Percentiles rank a stretch among this genome's conserved stretches.
Evolutionary conservation across 2,329 filamentous ascomycete genomes (phyloP).

Genomic region (Curvularia hawaiiensis): DNA sequence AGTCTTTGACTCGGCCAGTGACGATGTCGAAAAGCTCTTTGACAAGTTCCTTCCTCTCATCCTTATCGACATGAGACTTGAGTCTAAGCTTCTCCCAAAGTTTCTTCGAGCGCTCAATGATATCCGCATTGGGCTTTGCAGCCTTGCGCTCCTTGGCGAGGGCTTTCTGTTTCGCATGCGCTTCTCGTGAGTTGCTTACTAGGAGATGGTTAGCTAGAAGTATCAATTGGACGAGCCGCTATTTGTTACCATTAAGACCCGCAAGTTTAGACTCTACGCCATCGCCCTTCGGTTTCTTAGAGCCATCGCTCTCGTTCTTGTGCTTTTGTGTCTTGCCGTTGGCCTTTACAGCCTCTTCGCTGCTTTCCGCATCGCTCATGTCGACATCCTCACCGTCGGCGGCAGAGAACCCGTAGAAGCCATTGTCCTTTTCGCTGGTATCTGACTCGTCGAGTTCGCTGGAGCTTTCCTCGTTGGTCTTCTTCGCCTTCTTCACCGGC

Average conservation of each 20-base stretch:
- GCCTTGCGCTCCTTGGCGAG: slow-evolving; percentile 87
- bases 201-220: slow-evolving; percentile 18
- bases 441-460: slow-evolving; percentile 45
- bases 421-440: slow-evolving; percentile 45
- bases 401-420: slow-evolving; percentile 43
- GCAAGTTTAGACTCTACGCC: slow-evolving; percentile 31
- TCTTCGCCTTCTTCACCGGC: slow-evolving; percentile 38
- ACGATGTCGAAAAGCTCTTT: slow-evolving; percentile 90
- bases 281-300: slow-evolving; percentile 28
- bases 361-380: slow-evolving; percentile 27
- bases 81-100: slow-evolving; percentile 92
- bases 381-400: slow-evolving; percentile 34
- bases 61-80: slow-evolving; percentile 90
- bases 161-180: slow-evolving; percentile 91
- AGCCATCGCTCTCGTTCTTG: slow-evolving; percentile 29
- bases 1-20: slow-evolving; percentile 88
- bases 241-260: slow-evolving; percentile 34
- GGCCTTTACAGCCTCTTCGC: slow-evolving; percentile 23
- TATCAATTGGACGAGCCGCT: neutral
- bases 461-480: slow-evolving; percentile 34
- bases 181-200: slow-evolving; percentile 79
- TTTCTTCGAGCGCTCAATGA: slow-evolving; percentile 88
- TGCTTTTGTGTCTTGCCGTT: slow-evolving; percentile 30
- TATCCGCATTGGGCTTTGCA: slow-evolving; percentile 89
- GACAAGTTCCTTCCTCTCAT: slow-evolving; percentile 84